These are phyloP conservation scores for Arachis hypogaea DNA, from an alignment of 306 rosid species.

Conservation along the genomic window DNA sequence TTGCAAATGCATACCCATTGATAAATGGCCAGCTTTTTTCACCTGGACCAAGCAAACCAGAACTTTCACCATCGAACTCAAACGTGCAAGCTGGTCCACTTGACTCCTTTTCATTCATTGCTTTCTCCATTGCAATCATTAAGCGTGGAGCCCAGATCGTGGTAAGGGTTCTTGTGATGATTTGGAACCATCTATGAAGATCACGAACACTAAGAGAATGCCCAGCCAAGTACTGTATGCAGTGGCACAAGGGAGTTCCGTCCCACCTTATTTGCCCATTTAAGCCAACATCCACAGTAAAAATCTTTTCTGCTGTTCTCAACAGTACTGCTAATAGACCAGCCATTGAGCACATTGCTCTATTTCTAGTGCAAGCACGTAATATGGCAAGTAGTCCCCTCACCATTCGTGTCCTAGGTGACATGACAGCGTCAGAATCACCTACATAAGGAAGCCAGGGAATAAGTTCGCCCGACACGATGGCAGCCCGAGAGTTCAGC, in stretches of 20 bases:
- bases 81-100: slow-evolving; percentile 88
- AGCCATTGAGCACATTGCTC: slow-evolving; percentile 98
- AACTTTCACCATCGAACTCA: slow-evolving; percentile 99
- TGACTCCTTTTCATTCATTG: slow-evolving; percentile 89
- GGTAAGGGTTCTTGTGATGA: slow-evolving; percentile 71
- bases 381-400: slow-evolving; percentile 96
- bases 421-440: slow-evolving; percentile 72
- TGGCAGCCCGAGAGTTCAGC: slow-evolving; percentile 97
- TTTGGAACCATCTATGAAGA: slow-evolving; percentile 85
- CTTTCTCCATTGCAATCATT: slow-evolving; percentile 88
- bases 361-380: slow-evolving; percentile 94
- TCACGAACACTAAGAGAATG: slow-evolving; percentile 86
- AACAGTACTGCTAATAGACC: slow-evolving; percentile 86
- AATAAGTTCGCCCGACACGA: slow-evolving; percentile 90
- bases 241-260: slow-evolving; percentile 88
- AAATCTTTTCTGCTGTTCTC: slow-evolving; percentile 79
- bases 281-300: slow-evolving; percentile 66
- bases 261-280: slow-evolving; percentile 80
- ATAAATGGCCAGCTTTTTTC: slow-evolving; percentile 98
- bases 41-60: slow-evolving; percentile 97
- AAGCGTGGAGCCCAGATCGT: slow-evolving; percentile 79
- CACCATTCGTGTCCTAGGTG: slow-evolving; percentile 94
- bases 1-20: slow-evolving; percentile 94
- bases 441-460: slow-evolving; percentile 92
- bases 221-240: slow-evolving; percentile 93